A percentile compares a stretch with the other conserved stretches of the same genome.
These are phyloP conservation scores for Nitzschia sp. DNA, from an alignment of 108 stramenopile genomes.

Conservation along the genomic window DNA sequence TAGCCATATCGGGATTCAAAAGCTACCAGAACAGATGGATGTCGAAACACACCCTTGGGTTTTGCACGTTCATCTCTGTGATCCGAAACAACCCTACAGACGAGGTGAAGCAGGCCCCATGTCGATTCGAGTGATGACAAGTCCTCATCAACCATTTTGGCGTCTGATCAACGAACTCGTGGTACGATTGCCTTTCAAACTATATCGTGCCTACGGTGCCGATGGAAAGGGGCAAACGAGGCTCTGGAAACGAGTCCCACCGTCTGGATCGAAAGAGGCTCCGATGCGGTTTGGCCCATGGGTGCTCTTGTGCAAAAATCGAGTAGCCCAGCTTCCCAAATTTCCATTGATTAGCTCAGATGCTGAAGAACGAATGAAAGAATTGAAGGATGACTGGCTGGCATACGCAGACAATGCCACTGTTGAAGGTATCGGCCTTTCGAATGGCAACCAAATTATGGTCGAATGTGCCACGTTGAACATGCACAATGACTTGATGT, in stretches of 20 bases:
- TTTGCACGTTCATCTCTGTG: conserved; percentile 74
- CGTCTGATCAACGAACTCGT: conserved; percentile 72
- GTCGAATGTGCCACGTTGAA: conserved; percentile 68
- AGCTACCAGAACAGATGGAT: conserved; percentile 54
- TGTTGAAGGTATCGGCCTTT: conserved; percentile 64
- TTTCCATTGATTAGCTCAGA: conserved; percentile 13
- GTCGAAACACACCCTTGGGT: conserved; percentile 84
- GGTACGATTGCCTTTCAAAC: conserved; percentile 59
- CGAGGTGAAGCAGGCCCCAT: conserved; percentile 75
- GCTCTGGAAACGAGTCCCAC: conserved; percentile 64
- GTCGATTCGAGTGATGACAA: conserved; percentile 75
- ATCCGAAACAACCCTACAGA: conserved; percentile 81
- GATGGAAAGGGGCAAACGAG: conserved; percentile 69
- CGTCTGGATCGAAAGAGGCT: conserved; percentile 35
- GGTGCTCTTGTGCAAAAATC: conserved; percentile 73
- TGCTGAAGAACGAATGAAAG: conserved; percentile 32
- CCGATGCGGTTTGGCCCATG: conserved; percentile 76
- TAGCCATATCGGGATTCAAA: conserved; percentile 28
- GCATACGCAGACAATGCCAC: conserved; percentile 68
- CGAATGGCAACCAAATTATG: conserved; percentile 67
- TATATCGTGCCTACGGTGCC: conserved; percentile 48
- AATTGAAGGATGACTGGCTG: conserved; percentile 62
- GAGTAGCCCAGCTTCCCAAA: conserved; percentile 47
- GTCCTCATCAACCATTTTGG: conserved; percentile 84
- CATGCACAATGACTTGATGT: conserved; percentile 63